Base-by-base conservation (phyloP, 345 rosid species). In the Orychophragmus violaceus region DNA sequence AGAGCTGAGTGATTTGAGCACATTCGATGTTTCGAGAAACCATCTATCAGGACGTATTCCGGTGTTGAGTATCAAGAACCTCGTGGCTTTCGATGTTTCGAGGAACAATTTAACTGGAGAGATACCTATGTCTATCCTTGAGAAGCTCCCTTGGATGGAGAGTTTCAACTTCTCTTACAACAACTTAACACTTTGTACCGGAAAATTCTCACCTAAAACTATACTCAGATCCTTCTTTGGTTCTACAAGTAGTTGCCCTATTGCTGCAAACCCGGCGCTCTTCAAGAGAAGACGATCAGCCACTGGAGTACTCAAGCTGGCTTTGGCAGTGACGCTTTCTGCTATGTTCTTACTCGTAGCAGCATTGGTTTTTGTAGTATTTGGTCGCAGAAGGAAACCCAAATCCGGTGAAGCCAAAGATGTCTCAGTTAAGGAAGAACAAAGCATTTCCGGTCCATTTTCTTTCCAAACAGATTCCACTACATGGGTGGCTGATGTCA, bases 401-500 rank as follows among this genome's bases (percentile, higher is more conserved):
- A 17, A 80, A 75, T 55, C 68, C 32, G 39, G 87, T 84, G 81
- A 75, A 17, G 83, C 78, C 36, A 89, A 86, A 74, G 91, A 82
- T 70, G 62, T 80, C 14, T 77, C 90, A 3, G 84, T 74, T 17
- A 89, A 82, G 59, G 98, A 92, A 56, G 98, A 87, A 49, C 88
- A 78, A 53, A 80, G 68, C 25, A 78, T 92, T 70, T 87, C 96
- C 0, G 97, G 97, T 22, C 94, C 98, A 1, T 89, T 92, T 60
- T 87, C 94, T 0, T 92, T 89, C 79, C 91, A 92, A 62, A 85
- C 95, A 0, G 97, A 92, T 85, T 92, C 97, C 2, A 86, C 91
- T 6, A 89, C 90, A 27, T 89, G 97, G 97, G 86, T 92, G 2
- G 98, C 98, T 28, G 95, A 87, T 82, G 91, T 92, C 51, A 92